A percentile compares a stretch with the other conserved stretches of the same genome.
phyloP scores from a whole-genome alignment of 352 stramenopile genomes.

The Blastocystis sp. region DNA sequence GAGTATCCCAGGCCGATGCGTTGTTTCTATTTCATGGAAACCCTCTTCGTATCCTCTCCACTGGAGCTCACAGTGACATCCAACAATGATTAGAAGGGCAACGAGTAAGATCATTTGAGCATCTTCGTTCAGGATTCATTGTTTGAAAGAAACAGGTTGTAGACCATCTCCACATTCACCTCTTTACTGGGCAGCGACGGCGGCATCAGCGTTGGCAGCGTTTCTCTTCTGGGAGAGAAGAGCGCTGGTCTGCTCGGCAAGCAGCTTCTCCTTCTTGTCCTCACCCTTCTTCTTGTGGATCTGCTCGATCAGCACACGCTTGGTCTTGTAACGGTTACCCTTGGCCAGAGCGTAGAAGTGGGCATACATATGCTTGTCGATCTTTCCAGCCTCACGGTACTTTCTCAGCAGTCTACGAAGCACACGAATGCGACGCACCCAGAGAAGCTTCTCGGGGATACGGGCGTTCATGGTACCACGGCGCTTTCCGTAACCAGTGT shows the following conservation, averaged over 20 bases:
- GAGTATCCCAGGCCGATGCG: neutral
- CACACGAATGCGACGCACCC: slow-evolving; percentile 96
- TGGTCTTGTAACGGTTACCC: slow-evolving; percentile 99
- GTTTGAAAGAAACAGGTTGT: slow-evolving; percentile 34
- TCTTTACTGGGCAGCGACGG: neutral
- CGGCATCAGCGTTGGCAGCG: neutral
- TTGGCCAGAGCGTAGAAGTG: slow-evolving; percentile 67
- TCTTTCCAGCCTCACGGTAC: slow-evolving; percentile 98
- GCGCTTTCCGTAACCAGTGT: slow-evolving; percentile 95
- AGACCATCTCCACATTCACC: neutral
- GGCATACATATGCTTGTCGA: slow-evolving; percentile 98
- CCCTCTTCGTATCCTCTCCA: neutral
- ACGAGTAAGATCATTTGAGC: neutral
- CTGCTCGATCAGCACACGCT: slow-evolving; percentile 95
- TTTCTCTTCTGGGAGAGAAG: neutral
- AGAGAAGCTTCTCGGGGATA: slow-evolving; percentile 98
- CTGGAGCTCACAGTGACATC: neutral
- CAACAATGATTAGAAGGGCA: neutral
- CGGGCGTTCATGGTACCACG: slow-evolving; percentile 96
- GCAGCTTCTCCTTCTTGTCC: slow-evolving; percentile 2
- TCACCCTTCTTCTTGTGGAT: slow-evolving; percentile 83
- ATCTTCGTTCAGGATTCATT: too few relatives aligned
- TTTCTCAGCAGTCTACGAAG: slow-evolving; percentile 95
- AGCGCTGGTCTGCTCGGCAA: neutral
- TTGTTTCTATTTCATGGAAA: neutral